Base-by-base conservation (phyloP, 1,284 basidiomycete species). In the Ceratobasidium sp. region DNA sequence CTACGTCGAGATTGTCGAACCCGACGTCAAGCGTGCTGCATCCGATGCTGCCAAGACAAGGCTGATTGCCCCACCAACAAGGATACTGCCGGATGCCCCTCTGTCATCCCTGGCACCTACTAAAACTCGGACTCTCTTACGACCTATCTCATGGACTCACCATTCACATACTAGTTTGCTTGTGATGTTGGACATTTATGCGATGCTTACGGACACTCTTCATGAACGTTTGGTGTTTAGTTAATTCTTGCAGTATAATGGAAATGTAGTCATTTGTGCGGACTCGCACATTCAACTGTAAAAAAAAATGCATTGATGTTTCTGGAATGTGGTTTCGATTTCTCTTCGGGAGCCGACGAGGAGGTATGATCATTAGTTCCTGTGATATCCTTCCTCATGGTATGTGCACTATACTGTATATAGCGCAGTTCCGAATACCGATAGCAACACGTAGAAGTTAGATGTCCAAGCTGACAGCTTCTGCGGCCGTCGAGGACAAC, bases 1-100 rank as follows among this genome's bases (percentile, higher is more conserved):
- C 26, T 79, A 79, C 72, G 79, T 79, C 28, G 75, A 79, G 72
- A 65, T 79, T 32, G 73, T 79, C 58, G 79, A 79, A 62, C 79
- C 79, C 23, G 48, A 52, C 12, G 76, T 39, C 45, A 74, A 74
- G n/a, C 70, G 75, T 10, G 78, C 77, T 79, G 79, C 75, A 76
- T 79, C 45, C 76, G 79, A 21, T 79, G 79, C 73, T 79, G 79
- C 70, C 48, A 76, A 46, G 74, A 79, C 69, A 50, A 74, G n/a
- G 41, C 18, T 2, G 76, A 77, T n/a, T 77, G 76, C 43, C 69
- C 65, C 34, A 71, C 72, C 52, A 70, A 74, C 32, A 64, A 64
- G 32, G 76, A 76, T 34, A 75, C 74, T 4, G 45, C 43, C 12
- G 76, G 76, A 14, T 77, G 76, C 46, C 67, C 73, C 23, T 69